These are phyloP conservation scores for Coemansia sp. DNA, from an alignment of 192 early-diverging fungal genomes.

Conservation along the genomic window DNA sequence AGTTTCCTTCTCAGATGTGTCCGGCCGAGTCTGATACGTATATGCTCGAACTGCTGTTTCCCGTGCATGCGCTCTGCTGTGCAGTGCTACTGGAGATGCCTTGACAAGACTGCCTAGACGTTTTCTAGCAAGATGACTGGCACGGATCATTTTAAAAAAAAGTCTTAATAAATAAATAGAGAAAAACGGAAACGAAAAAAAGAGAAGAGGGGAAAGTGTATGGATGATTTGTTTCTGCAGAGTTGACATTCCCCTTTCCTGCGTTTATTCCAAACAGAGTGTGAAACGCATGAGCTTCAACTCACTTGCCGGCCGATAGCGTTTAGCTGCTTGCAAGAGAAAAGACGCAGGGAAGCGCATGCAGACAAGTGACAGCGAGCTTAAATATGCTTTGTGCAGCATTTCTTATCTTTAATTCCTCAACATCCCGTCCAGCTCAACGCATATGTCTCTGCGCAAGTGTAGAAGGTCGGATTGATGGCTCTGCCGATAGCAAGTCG, in stretches of 20 bases:
- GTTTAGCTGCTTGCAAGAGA: background rate
- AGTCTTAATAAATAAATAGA: slow-evolving; percentile 1
- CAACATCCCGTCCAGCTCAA: background rate
- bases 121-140: slow-evolving; percentile 32
- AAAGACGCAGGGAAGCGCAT: slow-evolving; percentile 7
- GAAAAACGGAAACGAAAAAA: slow-evolving; percentile 11
- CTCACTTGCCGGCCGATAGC: background rate
- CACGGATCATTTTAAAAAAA: slow-evolving; percentile 34
- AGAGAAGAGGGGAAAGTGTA: slow-evolving; percentile 1
- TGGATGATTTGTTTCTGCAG: background rate
- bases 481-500: background rate
- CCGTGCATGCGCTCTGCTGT: slow-evolving; percentile 1
- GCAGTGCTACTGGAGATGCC: slow-evolving; percentile 1
- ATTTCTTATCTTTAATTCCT: background rate
- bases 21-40: slow-evolving; percentile 37
- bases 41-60: slow-evolving; percentile 10
- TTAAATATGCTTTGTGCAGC: background rate
- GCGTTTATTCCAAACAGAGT: background rate
- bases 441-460: background rate
- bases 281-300: background rate
- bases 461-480: background rate
- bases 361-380: background rate
- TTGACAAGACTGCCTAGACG: background rate
- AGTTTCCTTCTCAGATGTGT: slow-evolving; percentile 69
- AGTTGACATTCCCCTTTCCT: background rate